Base-by-base conservation (phyloP, 768 basidiomycete species). In the Lentinula sp. region DNA sequence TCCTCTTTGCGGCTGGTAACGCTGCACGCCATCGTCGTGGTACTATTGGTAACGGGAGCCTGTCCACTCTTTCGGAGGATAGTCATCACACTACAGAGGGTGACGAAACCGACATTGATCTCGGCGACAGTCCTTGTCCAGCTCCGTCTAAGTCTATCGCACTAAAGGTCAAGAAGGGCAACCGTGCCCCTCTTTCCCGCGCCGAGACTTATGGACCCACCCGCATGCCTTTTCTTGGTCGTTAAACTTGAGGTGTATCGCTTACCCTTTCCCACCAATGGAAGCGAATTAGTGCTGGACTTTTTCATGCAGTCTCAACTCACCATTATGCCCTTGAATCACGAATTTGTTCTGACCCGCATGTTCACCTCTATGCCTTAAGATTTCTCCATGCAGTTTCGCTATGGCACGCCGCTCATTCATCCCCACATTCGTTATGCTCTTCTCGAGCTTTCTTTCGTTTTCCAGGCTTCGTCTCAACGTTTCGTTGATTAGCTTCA, bases 111-210 rank as follows among this genome's bases (percentile, higher is more conserved):
- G 89, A 90, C 58, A 84, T 83, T 5, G 90, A 91, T 65, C 72
- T 91, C 48, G 91, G 90, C 13, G 91, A 91, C 67, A 94, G 92
- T 66, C 93, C 93, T 4, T 96, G 93, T 74, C 91, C 91, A 2
- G 87, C 91, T 51, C 85, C 88, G 10, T 84, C 80, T 37, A 90
- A 88, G 68, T 76, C 74, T 43, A 71, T 74, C 48, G 72, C 74
- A 20, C 78, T 83, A 59, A 86, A 87, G 70, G 77, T 74, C 68
- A 90, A 85, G 74, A 86, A 84, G 71, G 63, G 20, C 46, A 49
- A 8, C 35, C 59, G 59, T 36, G 59, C 69, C 33, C 78, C 81
- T 12, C 74, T 91, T 37, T 66, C 72, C 9, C 81, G 87, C 15
- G 82, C 88, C 1, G 88, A 91, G 71, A 90, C 90, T 3, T 90